These are phyloP conservation scores for Croton laevigatus DNA, from an alignment of 441 rosid genomes.

Conservation along the genomic window DNA sequence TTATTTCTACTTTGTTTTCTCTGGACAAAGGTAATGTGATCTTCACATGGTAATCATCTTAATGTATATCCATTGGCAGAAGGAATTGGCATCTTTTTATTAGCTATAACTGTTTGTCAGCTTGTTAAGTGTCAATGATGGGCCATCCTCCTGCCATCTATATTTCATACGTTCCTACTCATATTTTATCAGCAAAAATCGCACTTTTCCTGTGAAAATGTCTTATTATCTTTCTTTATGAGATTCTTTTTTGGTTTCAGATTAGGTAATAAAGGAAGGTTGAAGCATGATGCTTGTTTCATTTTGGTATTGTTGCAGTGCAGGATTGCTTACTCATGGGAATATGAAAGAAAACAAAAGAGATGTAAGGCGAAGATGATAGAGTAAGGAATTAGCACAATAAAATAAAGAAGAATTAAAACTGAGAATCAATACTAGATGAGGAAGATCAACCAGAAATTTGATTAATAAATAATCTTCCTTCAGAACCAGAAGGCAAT, in stretches of 20 bases:
- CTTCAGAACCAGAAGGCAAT: too few species aligned
- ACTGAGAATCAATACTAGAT: too few species aligned
- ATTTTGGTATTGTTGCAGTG: background rate
- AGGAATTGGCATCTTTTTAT: slow-evolving; percentile 8
- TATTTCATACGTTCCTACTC: slow-evolving; percentile 12
- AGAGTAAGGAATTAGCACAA: too few species aligned
- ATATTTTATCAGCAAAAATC: slow-evolving; percentile 20
- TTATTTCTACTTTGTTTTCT: slow-evolving; percentile 23
- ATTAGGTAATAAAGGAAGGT: background rate
- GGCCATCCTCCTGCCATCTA: slow-evolving; percentile 14
- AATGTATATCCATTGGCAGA: slow-evolving; percentile 15
- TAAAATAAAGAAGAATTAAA: too few species aligned
- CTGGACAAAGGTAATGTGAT: slow-evolving; percentile 45
- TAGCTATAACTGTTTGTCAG: background rate
- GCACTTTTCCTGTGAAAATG: background rate
- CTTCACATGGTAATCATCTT: slow-evolving; percentile 40
- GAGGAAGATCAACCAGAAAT: too few species aligned
- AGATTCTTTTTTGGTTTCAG: background rate
- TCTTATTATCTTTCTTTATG: background rate
- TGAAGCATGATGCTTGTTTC: background rate
- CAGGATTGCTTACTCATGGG: background rate
- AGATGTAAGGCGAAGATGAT: background rate
- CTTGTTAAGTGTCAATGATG: slow-evolving; percentile 19
- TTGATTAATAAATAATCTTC: too few species aligned
- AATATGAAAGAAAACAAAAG: slow-evolving; percentile 8